Conservation (phyloP, 352 stramenopile genomes). For the Phytophthora syringae region DNA sequence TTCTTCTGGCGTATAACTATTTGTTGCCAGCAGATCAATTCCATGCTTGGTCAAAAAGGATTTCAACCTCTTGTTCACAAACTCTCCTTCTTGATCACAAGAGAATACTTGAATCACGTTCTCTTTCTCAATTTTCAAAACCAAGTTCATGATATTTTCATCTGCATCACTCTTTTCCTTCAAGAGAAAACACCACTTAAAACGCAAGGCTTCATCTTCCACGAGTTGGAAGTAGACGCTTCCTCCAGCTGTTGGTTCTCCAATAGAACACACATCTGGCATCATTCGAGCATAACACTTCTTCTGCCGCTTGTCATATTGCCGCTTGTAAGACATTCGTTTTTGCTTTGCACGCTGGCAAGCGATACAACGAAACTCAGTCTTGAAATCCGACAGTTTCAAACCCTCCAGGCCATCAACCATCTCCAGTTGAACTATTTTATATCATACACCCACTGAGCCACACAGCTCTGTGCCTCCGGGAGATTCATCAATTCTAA, state of each 20-base stretch:
- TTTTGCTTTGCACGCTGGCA: background rate
- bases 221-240: constrained; percentile 1
- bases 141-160: background rate
- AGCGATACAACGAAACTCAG: background rate
- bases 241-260: background rate
- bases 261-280: background rate
- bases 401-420: background rate
- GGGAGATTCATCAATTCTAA: too few relatives aligned
- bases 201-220: constrained; percentile 2
- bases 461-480: too few relatives aligned
- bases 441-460: too few relatives aligned
- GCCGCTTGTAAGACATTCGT: background rate
- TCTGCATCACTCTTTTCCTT: background rate
- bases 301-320: background rate
- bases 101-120: background rate
- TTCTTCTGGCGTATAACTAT: too few relatives aligned
- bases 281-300: background rate
- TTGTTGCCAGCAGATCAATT: too few relatives aligned
- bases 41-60: too few relatives aligned
- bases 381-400: background rate
- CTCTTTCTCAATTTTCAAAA: background rate
- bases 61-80: too few relatives aligned
- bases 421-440: too few relatives aligned
- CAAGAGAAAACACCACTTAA: constrained; percentile 9
- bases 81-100: background rate